These are phyloP conservation scores for Saussurea involucrata DNA, from an alignment of 129 eudicot genomes.

Conservation along the genomic window DNA sequence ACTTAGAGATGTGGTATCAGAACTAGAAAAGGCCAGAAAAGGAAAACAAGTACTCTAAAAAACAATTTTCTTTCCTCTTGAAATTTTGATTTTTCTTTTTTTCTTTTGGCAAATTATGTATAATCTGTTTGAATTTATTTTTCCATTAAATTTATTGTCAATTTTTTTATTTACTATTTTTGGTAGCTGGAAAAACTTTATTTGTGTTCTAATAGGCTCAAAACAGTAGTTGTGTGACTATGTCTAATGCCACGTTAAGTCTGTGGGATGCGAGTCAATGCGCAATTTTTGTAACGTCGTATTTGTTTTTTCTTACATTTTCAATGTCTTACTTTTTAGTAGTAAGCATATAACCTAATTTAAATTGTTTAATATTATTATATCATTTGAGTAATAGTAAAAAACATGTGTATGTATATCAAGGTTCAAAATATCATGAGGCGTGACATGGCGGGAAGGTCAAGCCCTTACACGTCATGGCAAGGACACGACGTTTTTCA, in stretches of 20 bases:
- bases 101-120: not conserved
- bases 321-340: not conserved
- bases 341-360: not conserved
- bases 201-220: not conserved
- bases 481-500: too few relatives aligned
- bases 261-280: not conserved
- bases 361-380: not conserved
- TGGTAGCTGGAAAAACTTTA: not conserved
- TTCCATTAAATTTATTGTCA: not conserved
- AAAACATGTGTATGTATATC: too few relatives aligned
- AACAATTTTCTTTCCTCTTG: not conserved
- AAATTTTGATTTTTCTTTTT: not conserved
- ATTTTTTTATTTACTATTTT: not conserved
- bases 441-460: too few relatives aligned
- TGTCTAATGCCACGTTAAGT: not conserved
- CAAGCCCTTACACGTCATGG: too few relatives aligned
- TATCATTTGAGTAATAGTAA: not conserved
- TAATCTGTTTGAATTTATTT: not conserved
- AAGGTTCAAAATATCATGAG: too few relatives aligned
- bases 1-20: constrained; percentile 68
- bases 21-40: constrained; percentile 70
- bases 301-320: not conserved
- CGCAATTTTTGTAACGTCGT: not conserved
- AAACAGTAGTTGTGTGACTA: not conserved
- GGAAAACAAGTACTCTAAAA: constrained; percentile 46